Conservation (phyloP, 257 asterid species). For the Forsythia suspensa region DNA sequence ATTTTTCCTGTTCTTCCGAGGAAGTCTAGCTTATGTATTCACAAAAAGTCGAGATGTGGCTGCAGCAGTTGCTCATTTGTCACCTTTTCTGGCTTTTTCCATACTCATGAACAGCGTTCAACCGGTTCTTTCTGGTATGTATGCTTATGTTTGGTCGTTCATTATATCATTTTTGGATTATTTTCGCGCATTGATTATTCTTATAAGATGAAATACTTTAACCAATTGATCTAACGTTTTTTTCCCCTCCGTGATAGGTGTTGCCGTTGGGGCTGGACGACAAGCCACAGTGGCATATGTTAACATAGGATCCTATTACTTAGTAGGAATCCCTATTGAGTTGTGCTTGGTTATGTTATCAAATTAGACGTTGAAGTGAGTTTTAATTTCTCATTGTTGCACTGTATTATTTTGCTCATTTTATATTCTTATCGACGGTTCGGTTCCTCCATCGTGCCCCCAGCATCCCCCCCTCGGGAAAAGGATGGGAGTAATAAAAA, state of each 20-base stretch:
- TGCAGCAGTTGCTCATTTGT: conserved; percentile 44
- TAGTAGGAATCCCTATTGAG: conserved; percentile 58
- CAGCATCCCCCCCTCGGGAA: neutral
- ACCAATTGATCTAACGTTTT: neutral
- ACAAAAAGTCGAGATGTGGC: conserved; percentile 45
- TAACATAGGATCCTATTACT: conserved; percentile 58
- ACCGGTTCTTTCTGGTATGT: conserved; percentile 74
- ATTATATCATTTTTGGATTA: neutral
- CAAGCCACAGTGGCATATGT: conserved; percentile 63
- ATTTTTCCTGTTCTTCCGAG: conserved; percentile 58
- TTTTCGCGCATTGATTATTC: neutral
- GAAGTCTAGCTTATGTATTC: conserved; percentile 58
- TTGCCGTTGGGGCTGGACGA: conserved; percentile 73
- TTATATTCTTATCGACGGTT: neutral
- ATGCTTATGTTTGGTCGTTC: neutral
- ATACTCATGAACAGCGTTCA: conserved; percentile 64
- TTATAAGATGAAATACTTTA: neutral
- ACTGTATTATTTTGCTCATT: neutral
- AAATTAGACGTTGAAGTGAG: conserved; percentile 55
- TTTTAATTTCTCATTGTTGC: neutral
- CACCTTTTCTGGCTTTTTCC: conserved; percentile 67
- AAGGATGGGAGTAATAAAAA: neutral
- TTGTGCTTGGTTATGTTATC: conserved; percentile 52
- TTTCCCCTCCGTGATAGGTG: conserved; percentile 36
- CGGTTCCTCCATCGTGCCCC: neutral